These are phyloP conservation scores for Fraxinus xanthoxyloides DNA, from an alignment of 305 asterid genomes.

Conservation along the genomic window DNA sequence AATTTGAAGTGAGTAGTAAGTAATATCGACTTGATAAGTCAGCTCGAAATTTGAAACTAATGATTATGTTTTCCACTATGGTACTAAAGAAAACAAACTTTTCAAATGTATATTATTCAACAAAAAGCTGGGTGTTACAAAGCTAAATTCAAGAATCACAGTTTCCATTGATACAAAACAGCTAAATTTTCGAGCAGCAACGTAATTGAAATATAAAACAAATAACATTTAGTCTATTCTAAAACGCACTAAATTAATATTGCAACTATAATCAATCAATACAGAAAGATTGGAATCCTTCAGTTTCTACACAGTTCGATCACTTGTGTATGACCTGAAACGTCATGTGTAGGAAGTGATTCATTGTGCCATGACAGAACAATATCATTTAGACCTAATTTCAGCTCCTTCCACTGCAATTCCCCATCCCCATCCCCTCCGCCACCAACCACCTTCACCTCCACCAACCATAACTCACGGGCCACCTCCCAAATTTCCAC, in stretches of 20 bases:
- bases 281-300: background rate
- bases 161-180: too few relatives aligned
- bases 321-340: too few relatives aligned
- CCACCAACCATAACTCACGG: conserved; percentile 57
- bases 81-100: too few relatives aligned
- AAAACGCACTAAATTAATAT: too few relatives aligned
- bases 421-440: conserved; percentile 45
- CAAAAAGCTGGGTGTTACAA: background rate
- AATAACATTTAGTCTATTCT: too few relatives aligned
- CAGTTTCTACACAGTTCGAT: background rate
- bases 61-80: too few relatives aligned
- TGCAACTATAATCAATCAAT: too few relatives aligned
- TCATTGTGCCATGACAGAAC: conserved; percentile 48
- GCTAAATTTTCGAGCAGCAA: too few relatives aligned
- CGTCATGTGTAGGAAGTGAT: background rate
- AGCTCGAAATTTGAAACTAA: too few relatives aligned
- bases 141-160: background rate
- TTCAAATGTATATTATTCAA: too few relatives aligned
- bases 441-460: conserved; percentile 56
- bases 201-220: too few relatives aligned
- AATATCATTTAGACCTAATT: conserved; percentile 43
- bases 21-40: too few relatives aligned
- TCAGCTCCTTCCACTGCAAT: conserved; percentile 60
- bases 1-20: background rate
- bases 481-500: conserved; percentile 58